Base-by-base conservation (phyloP, 805 yeast species). In the Dipodascopsis uninucleata region DNA sequence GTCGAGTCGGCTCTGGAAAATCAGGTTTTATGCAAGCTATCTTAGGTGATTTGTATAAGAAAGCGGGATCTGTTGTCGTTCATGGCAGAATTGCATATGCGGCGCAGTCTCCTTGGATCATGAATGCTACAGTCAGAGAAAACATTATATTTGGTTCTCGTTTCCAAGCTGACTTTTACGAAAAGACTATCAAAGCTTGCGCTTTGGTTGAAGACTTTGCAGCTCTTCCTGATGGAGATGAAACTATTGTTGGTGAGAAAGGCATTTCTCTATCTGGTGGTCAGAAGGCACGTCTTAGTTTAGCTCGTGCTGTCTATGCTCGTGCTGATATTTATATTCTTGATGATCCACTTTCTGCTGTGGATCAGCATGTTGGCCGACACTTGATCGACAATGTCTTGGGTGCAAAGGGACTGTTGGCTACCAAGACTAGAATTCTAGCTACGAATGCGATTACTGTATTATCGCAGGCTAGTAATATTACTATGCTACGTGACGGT, bases 221-320 rank as follows among this genome's bases (percentile, higher is more conserved):
- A 24, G 78, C 81, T 24, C 73, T 93, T 48, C 87, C 96, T 1
- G 85, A 86, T 60, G 96, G 96, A 43, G 97, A 93, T 63, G 73
- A 72, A 40, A 93, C 98, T 4, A 78, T 85, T 57, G 97, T 93
- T 46, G 98, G 98, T 52, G 98, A 93, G 68, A 87, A 90, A 64
- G 98, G 98, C 53, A 89, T 93, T 40, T 86, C 97, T 10, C 72
- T 93, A 39, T 85, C 96, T 32, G 98, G 98, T 40, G 98, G 98
- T 35, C 98, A 93, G 66, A 93, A 93, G 72, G 97, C 98, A 0
- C 80, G 98, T 63, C 74, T 93, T 28, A 81, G 95, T 1, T 74
- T 93, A 41, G 98, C 98, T 0, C 78, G 98, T 62, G 97, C 98
- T 9, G 96, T 93, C 7, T 93, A 93, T 62, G 77, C 96, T 9